Evolutionary conservation across 192 early-diverging fungal genomes (phyloP), one percentile per base, ranked within the genome.

Genomic region (Podila verticillata): DNA sequence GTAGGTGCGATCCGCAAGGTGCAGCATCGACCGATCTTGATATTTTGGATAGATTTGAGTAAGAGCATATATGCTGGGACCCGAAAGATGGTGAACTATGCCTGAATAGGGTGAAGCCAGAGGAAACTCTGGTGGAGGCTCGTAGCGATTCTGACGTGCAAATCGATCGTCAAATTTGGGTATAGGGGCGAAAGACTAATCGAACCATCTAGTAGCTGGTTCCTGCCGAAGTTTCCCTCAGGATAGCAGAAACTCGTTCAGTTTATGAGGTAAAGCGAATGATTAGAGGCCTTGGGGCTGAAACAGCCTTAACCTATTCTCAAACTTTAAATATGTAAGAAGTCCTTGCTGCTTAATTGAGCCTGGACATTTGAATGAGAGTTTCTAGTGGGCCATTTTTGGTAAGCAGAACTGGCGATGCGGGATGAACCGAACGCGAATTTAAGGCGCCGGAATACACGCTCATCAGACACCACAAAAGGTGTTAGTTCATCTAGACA

Each of bases 371-470:
- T 85, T 74, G 88, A 90, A 92, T 93, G 87, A 90, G 87, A 92
- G 90, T 89, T 89, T 92, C 91, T 91, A 90, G 92, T 93, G 90
- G 91, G 92, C 92, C 91, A 90, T 92, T 92, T 93, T 93, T 93
- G 90, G 91, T 92, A 92, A 92, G 91, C 93, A 92, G 91, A 94
- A 92, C 91, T 93, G 91, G 91, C 87, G 90, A 92, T 91, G 90
- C 89, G 89, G 91, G 91, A 92, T 92, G 93, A 93, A 93, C 91
- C 90, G 87, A 91, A 91, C 89, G 87, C 80, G 73, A 85, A 86
- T 90, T 91, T 90, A 92, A 91, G 89, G 87, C 85, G 89, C 88
- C 89, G 75, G 83, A 90, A 85, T 91, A 81, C 83, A 85, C 87
- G 87, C 89, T 87, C 74, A 90, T 89, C 84, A 92, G 89, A 90